phyloP scores from a whole-genome alignment of 225 moss, liverwort and hornwort species.

The Neckera pumila region DNA sequence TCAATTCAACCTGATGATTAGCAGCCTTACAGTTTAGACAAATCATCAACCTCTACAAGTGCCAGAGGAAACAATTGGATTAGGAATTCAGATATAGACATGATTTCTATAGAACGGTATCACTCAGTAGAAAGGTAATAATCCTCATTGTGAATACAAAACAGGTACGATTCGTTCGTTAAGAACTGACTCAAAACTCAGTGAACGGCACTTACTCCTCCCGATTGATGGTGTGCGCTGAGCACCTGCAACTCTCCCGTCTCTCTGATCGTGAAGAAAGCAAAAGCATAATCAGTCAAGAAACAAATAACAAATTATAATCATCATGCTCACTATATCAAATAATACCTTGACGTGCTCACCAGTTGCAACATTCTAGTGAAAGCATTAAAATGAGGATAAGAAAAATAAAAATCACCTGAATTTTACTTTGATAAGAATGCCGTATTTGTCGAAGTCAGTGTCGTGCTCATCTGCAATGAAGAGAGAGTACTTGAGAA shows the following conservation, averaged over 20 bases:
- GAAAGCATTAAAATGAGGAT: background rate
- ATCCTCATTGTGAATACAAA: background rate
- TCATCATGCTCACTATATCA: background rate
- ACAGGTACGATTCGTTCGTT: background rate
- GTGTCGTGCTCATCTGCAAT: conserved; percentile 78
- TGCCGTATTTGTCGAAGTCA: conserved; percentile 86
- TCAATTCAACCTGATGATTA: background rate
- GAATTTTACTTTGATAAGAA: conserved; percentile 96
- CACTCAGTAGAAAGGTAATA: background rate
- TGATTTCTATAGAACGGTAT: background rate
- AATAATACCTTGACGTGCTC: background rate
- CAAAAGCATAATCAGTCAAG: background rate
- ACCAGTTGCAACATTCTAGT: background rate
- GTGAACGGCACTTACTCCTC: conserved; percentile 56
- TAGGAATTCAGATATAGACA: background rate
- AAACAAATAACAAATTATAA: background rate
- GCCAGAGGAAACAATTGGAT: background rate
- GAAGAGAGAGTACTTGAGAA: background rate
- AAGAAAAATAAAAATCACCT: conserved; percentile 28
- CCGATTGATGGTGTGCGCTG: conserved; percentile 97
- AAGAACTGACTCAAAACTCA: background rate
- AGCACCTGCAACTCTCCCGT: conserved; percentile 84
- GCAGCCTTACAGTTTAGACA: background rate
- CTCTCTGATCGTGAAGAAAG: conserved; percentile 46
- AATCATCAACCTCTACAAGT: background rate